These are phyloP conservation scores for Monosporascus sp. DNA, from an alignment of 2,329 filamentous ascomycete genomes.

Conservation along the genomic window DNA sequence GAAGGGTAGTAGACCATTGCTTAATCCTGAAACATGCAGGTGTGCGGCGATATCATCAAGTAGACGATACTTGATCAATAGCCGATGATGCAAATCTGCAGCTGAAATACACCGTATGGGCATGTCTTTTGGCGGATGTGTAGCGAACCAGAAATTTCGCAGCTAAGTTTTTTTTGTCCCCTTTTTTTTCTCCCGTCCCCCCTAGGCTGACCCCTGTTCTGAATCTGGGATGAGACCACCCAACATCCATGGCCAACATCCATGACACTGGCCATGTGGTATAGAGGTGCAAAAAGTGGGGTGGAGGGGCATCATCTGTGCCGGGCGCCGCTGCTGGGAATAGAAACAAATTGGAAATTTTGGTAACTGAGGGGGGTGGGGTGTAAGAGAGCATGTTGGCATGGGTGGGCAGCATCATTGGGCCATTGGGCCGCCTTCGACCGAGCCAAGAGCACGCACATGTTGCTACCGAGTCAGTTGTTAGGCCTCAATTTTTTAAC, in stretches of 20 bases:
- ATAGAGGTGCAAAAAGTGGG: conserved; percentile 16
- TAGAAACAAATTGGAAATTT: too few relatives aligned
- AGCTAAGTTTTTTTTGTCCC: background rate
- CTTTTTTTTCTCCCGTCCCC: background rate
- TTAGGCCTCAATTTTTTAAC: background rate
- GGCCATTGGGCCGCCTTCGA: background rate
- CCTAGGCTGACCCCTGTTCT: conserved; percentile 11
- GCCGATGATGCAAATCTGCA: background rate
- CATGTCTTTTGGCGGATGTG: background rate
- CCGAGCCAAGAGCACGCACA: background rate
- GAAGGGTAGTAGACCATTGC: background rate
- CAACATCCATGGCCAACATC: conserved; percentile 9
- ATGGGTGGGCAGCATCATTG: background rate
- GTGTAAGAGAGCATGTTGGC: background rate
- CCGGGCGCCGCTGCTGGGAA: too few relatives aligned
- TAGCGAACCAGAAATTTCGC: background rate
- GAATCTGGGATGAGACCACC: conserved; percentile 3
- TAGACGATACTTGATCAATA: background rate
- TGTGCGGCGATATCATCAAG: background rate
- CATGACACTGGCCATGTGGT: conserved; percentile 29
- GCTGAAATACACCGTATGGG: background rate
- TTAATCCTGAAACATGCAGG: background rate
- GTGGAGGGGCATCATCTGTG: conserved; percentile 5
- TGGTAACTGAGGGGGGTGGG: background rate
- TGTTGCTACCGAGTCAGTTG: background rate